Base-by-base conservation (phyloP, 148 eudicot species). In the Mesembryanthemum crystallinum region DNA sequence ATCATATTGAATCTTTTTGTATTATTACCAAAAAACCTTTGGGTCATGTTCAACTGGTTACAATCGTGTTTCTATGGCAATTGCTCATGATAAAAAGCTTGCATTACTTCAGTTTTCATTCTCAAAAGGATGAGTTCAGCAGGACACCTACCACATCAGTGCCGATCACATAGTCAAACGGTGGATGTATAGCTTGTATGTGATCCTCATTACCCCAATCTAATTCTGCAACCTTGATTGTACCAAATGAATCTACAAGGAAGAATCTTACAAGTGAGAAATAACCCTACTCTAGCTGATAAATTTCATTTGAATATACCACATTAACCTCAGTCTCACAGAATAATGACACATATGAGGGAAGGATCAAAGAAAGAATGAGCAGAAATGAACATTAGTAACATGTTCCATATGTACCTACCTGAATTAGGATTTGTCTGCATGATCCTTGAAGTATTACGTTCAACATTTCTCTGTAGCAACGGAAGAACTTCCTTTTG, bases 401-500 rank as follows among this genome's bases (percentile, higher is more conserved):
- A 57, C n/a, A 80, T 35, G 21, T 69, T 21, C 28, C 27, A 58
- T 29, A 29, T 37, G 51, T 21, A 52, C 45, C 52, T 69, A 89
- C 96, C 90, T 73, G 88, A 60, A 79, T 71, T 85, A 70, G 85
- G 76, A 85, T 84, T 83, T 80, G 71, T 82, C 80, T 94, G 98
- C 84, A 83, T 72, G 68, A 94, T 90, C 68, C 89, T 80, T 60
- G 98, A 88, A 77, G 84, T 76, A 82, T 94, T 94, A 54, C 95
- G 98, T 7, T 91, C 93, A 47, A 85, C 87, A 85, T 94, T 93
- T 79, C 98, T 80, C 82, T 85, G 89, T 51, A 94, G 87, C 89
- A 94, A 82, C 11, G 97, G 90, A 61, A 94, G 74, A 73, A 94
- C 98, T 91, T 94, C 95, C 72, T 87, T 85, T 79, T 94, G 98